Evolutionary conservation across 116 monocot genomes (phyloP), one percentile per base, ranked within the genome.

Genomic region (Cymodocea nodosa): DNA sequence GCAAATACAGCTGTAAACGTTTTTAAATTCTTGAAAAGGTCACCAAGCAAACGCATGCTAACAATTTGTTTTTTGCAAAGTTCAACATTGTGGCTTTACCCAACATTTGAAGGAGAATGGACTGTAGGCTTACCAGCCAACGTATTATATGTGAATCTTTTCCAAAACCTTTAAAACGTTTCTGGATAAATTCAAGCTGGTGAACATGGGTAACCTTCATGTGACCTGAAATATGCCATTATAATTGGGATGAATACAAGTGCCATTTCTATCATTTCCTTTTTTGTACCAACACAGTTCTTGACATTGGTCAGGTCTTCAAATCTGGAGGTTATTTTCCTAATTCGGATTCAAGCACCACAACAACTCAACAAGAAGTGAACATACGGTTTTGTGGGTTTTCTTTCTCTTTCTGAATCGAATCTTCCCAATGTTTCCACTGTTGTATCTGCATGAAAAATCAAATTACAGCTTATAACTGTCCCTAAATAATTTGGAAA

Each of bases 361-460:
- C 62, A 39, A n/a, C 35, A 35, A 18, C 14, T 57, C 12, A 61
- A 61, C 35, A 61, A 61, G n/a, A 62, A 5, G 15, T 11, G 1
- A 65, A 51, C 65, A 23, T 65, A 65, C 65, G 5, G 25, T 15
- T 23, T 50, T 65, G 20, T 50, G 15, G 15, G 11, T 65, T 51
- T 39, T 50, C 23, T 15, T 20, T 1, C 24, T 65, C 65, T 23
- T 65, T 50, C 50, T 23, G 6, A 24, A 65, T 25, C 17, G 65
- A 65, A 50, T 65, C 50, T 50, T 84, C 84, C 78, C 81, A 84
- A 13, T 60, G 55, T 58, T 73, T 78, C 84, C 84, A 84, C 69
- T 72, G 48, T 6, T 65, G 60, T 55, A 84, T 81, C 78, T 83
- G 50, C 55, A 64, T 17, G 23, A 22, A 40, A n/a, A 50, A 44